Evolutionary conservation across 768 basidiomycete genomes (phyloP), one percentile per base, ranked within the genome.

Genomic region (Suillus cothurnatus): DNA sequence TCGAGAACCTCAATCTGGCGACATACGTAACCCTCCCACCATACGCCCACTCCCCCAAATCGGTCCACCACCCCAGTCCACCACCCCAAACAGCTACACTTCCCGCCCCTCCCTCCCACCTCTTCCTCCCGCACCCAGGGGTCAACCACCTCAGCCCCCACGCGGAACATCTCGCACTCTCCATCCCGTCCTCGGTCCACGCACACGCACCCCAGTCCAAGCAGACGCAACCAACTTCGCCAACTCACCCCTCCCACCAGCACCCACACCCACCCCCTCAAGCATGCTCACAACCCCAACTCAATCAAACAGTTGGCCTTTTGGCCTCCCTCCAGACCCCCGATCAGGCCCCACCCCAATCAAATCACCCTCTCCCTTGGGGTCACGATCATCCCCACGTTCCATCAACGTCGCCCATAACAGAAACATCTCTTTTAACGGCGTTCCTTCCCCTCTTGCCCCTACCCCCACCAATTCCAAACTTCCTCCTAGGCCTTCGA

Each of bases 81-180:
- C 69, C 19, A 77, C 79, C 17, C 77, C 81, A 17, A 79, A 69
- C 59, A 76, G 74, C 41, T 72, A 79, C 69, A 70, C 83, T 0
- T 62, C 75, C 21, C 82, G 89, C 12, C 71, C 85, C 2, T 81
- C 82, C 60, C 82, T 88, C 9, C 88, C 89, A 11, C 90, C 90
- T 3, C 81, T 89, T 2, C 90, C 90, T 6, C 91, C 92, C 1
- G 83, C 86, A 0, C 90, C 91, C 1, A 86, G 86, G 41, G 81
- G 82, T 2, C 88, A 90, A 66, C 77, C 77, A 12, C 84, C 84
- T 49, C 80, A 84, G 28, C 74, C 78, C 19, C 68, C 74, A 26
- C 83, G 83, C 49, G 69, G 49, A 59, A 45, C 49, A 69, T 41
- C 71, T 65, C 68, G 78, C 69, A 80, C 71, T 65, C 77, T 74